Evolutionary conservation across 2,329 filamentous ascomycete genomes (phyloP), one percentile per base, ranked within the genome.

Genomic region (Colletotrichum sp.): DNA sequence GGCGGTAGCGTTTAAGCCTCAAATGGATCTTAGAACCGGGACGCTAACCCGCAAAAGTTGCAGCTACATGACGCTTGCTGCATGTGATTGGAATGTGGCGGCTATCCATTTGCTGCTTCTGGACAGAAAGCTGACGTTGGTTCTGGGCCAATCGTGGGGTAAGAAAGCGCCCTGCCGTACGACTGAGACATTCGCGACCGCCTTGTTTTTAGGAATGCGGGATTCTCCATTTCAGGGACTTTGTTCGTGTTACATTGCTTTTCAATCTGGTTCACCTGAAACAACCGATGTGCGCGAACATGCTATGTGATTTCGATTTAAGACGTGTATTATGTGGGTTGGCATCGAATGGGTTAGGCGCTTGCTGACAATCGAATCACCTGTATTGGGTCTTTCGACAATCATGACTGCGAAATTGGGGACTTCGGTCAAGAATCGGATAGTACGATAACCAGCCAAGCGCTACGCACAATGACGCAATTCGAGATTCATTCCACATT

Each of bases 31-130:
- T 22, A 63, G 29, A 36, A 16, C 55, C 55, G 57, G 25, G 29
- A 27, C n/a, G 59, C 68, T 70, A 70, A 7, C 68, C 68, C 19
- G 15, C 44, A 49, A 30, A 1, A 22, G 36, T 25, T 8, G n/a
- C 39, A 39, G 22, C 52, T 22, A 55, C 32, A 69, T 39, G 32
- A 12, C 22, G 32, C 27, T 15, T 25, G 68, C 57, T 63, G 68
- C 68, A 70, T 63, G 57, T 34, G 19, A 63, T 70, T n/a, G 27
- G 57, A 34, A 70, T 70, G 68, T 70, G 68, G 68, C 57, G 68
- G 19, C 19, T 49, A n/a, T 8, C 59, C 57, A 70, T 70, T 70
- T 70, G 57, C 36, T 70, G 57, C 16, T 8, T 44, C 9, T 32
- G 16, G 16, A 32, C 25, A 30, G 11, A 61, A 52, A 39, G 22